phyloP scores from a whole-genome alignment of 345 rosid species.

The Aquilaria yunnanensis region DNA sequence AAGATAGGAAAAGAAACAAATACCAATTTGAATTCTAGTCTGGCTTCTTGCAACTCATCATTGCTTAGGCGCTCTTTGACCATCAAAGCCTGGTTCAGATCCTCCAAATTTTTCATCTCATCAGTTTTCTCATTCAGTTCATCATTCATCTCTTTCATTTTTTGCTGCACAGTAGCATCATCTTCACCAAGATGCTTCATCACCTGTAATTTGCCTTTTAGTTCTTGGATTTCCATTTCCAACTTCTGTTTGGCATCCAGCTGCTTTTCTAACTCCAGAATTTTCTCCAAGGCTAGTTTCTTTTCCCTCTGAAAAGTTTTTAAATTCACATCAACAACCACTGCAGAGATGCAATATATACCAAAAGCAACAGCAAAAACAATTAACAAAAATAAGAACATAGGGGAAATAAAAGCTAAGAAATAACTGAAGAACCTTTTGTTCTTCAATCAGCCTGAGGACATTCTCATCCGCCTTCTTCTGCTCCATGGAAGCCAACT shows the following conservation, averaged over 20 bases:
- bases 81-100: slow-evolving; percentile 22
- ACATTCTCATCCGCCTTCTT: slow-evolving; percentile 70
- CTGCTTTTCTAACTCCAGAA: slow-evolving; percentile 61
- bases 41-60: slow-evolving; percentile 33
- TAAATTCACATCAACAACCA: slow-evolving; percentile 3
- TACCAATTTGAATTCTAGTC: slow-evolving; percentile 34
- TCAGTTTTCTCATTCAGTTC: slow-evolving; percentile 50
- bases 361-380: not conserved
- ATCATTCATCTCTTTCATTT: slow-evolving; percentile 65
- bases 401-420: not conserved
- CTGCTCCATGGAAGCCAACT: slow-evolving; percentile 76
- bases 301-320: slow-evolving; percentile 62
- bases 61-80: slow-evolving; percentile 39
- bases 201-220: slow-evolving; percentile 75
- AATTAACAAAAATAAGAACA: not conserved
- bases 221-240: slow-evolving; percentile 81
- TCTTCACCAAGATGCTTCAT: slow-evolving; percentile 75
- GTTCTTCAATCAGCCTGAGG: slow-evolving; percentile 69
- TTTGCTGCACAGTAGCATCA: slow-evolving; percentile 54
- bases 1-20: not conserved
- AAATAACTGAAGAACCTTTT: slow-evolving; percentile 37
- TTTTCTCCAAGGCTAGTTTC: slow-evolving; percentile 51
- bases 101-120: slow-evolving; percentile 26
- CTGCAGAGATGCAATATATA: slow-evolving; percentile 1
- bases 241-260: slow-evolving; percentile 69